Percentiles rank a stretch among this genome's conserved stretches.
These are phyloP conservation scores for Argentina anserina DNA, from an alignment of 306 rosid species.

Conservation along the genomic window DNA sequence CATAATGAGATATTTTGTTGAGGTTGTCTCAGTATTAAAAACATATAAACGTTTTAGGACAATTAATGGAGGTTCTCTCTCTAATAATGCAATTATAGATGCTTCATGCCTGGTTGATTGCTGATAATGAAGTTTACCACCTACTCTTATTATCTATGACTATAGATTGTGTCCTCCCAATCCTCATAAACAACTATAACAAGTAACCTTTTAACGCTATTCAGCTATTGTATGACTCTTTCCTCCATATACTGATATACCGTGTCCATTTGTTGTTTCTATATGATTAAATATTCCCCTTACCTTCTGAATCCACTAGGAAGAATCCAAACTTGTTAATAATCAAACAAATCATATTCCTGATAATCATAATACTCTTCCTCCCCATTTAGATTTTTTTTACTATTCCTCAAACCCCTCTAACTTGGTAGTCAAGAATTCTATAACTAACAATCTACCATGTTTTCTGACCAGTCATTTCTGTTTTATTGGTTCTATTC, in stretches of 20 bases:
- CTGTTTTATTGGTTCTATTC: not conserved
- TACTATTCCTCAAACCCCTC: not conserved
- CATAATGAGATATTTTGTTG: not conserved
- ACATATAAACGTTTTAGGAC: not conserved
- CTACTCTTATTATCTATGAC: constrained; percentile 1
- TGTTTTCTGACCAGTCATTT: not conserved
- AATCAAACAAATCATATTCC: not conserved
- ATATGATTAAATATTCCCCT: not conserved
- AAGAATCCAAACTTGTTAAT: not conserved
- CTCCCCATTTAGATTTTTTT: not conserved
- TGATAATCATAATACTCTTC: not conserved
- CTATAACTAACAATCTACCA: not conserved
- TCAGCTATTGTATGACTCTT: not conserved
- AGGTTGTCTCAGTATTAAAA: not conserved
- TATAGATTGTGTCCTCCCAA: not conserved
- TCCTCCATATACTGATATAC: not conserved
- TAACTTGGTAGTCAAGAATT: not conserved
- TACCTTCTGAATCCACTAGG: not conserved
- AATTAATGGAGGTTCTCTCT: not conserved
- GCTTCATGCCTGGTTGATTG: not conserved
- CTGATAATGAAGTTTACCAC: not conserved
- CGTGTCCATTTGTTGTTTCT: not conserved
- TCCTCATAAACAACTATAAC: not conserved
- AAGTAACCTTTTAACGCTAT: not conserved
- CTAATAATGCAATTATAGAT: not conserved